These are phyloP conservation scores for Fusarium falciforme DNA, from an alignment of 2,329 filamentous ascomycete genomes.

Conservation along the genomic window DNA sequence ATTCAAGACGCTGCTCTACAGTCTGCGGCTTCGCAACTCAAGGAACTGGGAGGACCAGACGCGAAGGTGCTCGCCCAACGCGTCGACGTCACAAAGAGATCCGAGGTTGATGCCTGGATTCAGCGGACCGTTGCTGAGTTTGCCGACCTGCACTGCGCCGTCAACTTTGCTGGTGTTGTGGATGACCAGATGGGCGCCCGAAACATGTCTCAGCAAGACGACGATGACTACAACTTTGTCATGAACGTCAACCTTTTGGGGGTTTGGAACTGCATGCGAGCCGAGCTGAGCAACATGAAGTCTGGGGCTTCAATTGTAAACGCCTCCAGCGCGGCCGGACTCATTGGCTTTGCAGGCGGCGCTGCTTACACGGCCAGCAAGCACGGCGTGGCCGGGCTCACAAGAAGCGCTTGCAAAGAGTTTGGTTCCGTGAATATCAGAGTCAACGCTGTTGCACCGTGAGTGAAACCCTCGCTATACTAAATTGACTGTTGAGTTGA, in stretches of 20 bases:
- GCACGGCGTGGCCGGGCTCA: no score
- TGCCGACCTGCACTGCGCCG: background rate
- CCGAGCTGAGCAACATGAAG: background rate
- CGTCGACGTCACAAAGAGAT: background rate
- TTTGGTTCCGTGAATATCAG: no score
- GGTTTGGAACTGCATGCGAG: background rate
- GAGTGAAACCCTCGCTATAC: no score
- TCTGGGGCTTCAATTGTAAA: background rate
- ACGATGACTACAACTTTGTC: background rate
- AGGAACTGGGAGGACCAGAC: background rate
- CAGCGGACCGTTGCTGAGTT: background rate
- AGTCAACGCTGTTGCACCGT: no score
- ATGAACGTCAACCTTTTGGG: background rate
- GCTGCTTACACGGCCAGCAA: no score
- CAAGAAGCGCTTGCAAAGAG: no score
- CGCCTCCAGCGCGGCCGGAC: background rate
- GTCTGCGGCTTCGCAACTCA: background rate
- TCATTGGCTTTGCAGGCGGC: background rate
- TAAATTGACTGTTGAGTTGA: no score
- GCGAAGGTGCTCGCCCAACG: background rate
- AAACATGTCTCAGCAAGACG: background rate
- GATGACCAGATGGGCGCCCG: background rate
- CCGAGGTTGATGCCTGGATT: background rate
- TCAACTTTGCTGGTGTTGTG: background rate
- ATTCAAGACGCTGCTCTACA: background rate